Base-by-base conservation (phyloP, 345 rosid genomes). In the Salix koriyanagi region DNA sequence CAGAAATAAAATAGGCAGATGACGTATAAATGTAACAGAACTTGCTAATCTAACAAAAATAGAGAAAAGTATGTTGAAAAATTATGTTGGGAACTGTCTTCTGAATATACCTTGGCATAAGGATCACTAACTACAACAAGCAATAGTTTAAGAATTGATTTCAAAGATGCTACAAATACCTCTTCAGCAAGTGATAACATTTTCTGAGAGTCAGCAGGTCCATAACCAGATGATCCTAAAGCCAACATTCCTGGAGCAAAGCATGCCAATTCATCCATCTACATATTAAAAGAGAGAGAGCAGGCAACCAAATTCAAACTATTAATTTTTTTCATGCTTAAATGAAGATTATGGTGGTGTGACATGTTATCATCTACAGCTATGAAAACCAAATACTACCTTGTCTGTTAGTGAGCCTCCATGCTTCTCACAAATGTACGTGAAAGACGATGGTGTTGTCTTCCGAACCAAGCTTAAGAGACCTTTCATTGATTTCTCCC, bases 201-300 rank as follows among this genome's bases (percentile, higher is more conserved):
- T 72, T 87, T 94, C 78, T 89, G 78, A 70, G 92, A 87, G n/a
- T 96, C 97, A 2, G 76, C 92, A 69, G 94, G 88, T 25, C 82
- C 97, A 83, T 92, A 92, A 71, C 95, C 98, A 77, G 78, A 81
- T 5, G 98, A 91, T 86, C 99, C 99, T 83, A 96, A 85, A 84
- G 97, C 99, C 82, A 96, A 77, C 98, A 96, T 96, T 84, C 99
- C 99, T 19, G 99, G 98, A 80, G 92, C 97, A 87, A 96, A 96
- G 89, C 99, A 96, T 14, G 99, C 99, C 76, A 96, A 81, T 82
- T 96, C 99, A 87, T 96, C 99, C 99, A 96, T 96, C 99, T 96
- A 85, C 85, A 81, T 62, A 28, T 44, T 14, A 25, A 62, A 12
- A 48, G 12, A 23, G 34, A 39, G 30, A 52, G 52, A 73, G 28